Evolutionary conservation across 2,329 filamentous ascomycete species (phyloP).

Genomic region (Purpureocillium lavendulum): DNA sequence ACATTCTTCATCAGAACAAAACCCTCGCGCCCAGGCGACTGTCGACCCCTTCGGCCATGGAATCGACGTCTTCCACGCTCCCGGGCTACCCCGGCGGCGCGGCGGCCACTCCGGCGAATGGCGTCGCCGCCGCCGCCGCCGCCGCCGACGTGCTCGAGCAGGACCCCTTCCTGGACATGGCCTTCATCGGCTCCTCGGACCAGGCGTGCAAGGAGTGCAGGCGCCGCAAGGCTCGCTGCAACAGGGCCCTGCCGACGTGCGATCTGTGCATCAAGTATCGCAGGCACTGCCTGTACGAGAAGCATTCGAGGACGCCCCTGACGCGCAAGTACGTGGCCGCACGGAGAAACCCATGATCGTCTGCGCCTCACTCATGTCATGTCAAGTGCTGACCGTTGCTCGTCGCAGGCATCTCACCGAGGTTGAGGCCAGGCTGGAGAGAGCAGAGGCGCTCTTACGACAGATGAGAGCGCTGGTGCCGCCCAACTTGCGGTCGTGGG

Average conservation of each 20-base stretch:
- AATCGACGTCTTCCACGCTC: background rate
- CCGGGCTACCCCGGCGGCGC: background rate
- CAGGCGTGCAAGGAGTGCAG: constrained; percentile 32
- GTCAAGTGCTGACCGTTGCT: constrained; percentile 4
- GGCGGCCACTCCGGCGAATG: background rate
- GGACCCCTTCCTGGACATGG: constrained; percentile 7
- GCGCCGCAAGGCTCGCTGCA: constrained; percentile 29
- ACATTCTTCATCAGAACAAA: no score
- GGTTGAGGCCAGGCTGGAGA: constrained; percentile 31
- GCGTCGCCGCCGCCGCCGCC: constrained; percentile 1
- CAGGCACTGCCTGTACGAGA: constrained; percentile 39
- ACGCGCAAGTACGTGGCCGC: constrained; percentile 31
- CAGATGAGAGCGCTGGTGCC: constrained; percentile 20
- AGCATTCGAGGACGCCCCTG: constrained; percentile 36
- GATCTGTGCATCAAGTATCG: constrained; percentile 32
- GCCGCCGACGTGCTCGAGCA: constrained; percentile 2
- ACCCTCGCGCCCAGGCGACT: background rate
- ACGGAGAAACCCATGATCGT: no score
- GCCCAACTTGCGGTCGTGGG: constrained; percentile 13
- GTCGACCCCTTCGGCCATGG: background rate
- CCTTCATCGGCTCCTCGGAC: constrained; percentile 17
- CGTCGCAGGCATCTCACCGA: constrained; percentile 28
- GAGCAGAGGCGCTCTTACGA: constrained; percentile 20
- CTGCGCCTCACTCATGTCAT: background rate
- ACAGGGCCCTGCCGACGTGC: constrained; percentile 27